These are phyloP conservation scores for Phytophthora crassamura DNA, from an alignment of 352 stramenopile genomes.

Conservation along the genomic window DNA sequence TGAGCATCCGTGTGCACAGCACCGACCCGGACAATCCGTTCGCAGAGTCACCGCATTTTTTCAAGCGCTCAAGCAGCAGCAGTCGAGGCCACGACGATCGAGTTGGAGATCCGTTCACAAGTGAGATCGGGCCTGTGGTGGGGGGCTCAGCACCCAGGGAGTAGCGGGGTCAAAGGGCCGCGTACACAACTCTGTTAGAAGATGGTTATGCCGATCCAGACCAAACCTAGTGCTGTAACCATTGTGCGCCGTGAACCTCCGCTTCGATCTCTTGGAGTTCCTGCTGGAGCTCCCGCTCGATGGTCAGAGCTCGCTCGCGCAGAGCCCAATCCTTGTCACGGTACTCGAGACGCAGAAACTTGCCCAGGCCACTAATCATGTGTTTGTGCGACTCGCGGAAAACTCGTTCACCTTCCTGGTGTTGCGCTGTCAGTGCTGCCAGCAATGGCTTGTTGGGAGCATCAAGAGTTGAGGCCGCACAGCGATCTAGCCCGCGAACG, in stretches of 20 bases:
- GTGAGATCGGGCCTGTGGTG: constrained; percentile 69
- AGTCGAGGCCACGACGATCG: constrained; percentile 26
- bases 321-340: constrained; percentile 46
- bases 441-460: constrained; percentile 44
- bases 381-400: constrained; percentile 52
- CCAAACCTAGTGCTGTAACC: constrained; percentile 30
- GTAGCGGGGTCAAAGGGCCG: constrained; percentile 35
- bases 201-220: constrained; percentile 6
- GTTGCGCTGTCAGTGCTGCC: constrained; percentile 45
- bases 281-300: constrained; percentile 74
- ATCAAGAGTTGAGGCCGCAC: constrained; percentile 36
- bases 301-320: constrained; percentile 55
- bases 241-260: constrained; percentile 43
- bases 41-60: constrained; percentile 43
- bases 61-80: constrained; percentile 34
- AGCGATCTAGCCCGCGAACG: constrained; percentile 31
- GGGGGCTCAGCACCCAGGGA: constrained; percentile 40
- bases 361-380: constrained; percentile 58
- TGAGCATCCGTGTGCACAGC: constrained; percentile 67
- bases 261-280: constrained; percentile 59
- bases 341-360: constrained; percentile 72
- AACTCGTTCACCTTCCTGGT: constrained; percentile 47
- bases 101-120: constrained; percentile 56
- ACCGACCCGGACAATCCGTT: constrained; percentile 46
- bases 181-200: constrained; percentile 43